Percentiles rank a stretch among this genome's conserved stretches.
These are phyloP conservation scores for Xerocomus nothofagi DNA, from an alignment of 1,284 basidiomycete genomes.

Conservation along the genomic window DNA sequence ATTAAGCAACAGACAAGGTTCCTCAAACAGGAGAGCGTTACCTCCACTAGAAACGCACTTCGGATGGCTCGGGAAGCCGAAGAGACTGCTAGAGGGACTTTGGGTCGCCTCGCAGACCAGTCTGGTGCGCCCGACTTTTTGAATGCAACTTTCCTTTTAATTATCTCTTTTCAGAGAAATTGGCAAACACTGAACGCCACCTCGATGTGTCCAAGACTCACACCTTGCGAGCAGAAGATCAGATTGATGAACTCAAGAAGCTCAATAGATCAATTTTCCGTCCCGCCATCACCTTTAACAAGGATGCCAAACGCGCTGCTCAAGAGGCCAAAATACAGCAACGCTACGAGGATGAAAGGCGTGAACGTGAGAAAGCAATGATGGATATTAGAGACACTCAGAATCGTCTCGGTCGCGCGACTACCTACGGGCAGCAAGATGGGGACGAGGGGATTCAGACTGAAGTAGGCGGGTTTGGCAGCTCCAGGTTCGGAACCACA, in stretches of 20 bases:
- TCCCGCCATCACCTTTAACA: conserved; percentile 88
- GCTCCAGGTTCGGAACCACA: conserved; percentile 47
- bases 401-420: conserved; percentile 78
- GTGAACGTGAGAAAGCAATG: conserved; percentile 84
- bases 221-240: conserved; percentile 88
- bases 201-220: conserved; percentile 93
- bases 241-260: conserved; percentile 90
- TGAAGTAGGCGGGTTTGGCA: conserved; percentile 34
- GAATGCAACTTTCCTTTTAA: conserved; percentile 1
- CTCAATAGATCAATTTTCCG: conserved; percentile 96
- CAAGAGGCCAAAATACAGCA: conserved; percentile 87
- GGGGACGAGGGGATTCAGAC: conserved; percentile 46
- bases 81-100: conserved; percentile 89
- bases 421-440: conserved; percentile 52
- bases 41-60: conserved; percentile 90
- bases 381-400: conserved; percentile 86
- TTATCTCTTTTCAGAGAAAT: conserved; percentile 55
- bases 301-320: conserved; percentile 86
- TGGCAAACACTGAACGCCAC: conserved; percentile 96
- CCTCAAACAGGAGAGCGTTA: conserved; percentile 92
- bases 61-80: conserved; percentile 93
- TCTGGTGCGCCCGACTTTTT: conserved; percentile 65
- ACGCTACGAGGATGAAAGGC: conserved; percentile 88
- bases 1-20: conserved; percentile 93
- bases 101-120: conserved; percentile 89